These are phyloP conservation scores for Macrolepiota dolichaula DNA, from an alignment of 768 basidiomycete genomes.

Conservation along the genomic window DNA sequence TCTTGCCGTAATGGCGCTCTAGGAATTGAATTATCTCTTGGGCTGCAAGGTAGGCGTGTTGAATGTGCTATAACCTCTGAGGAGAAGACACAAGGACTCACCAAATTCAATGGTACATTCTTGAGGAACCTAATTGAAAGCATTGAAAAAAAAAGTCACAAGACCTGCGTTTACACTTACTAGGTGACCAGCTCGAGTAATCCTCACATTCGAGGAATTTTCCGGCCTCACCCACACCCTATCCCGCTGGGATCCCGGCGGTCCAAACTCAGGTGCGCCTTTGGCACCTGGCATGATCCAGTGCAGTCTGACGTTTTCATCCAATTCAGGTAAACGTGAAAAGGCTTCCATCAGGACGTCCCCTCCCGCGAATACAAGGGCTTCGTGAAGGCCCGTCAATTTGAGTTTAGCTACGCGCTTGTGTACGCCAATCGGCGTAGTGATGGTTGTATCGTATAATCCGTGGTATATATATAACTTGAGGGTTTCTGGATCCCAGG, in stretches of 20 bases:
- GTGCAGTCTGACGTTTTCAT: conserved; percentile 44
- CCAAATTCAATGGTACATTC: conserved; percentile 31
- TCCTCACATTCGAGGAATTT: conserved; percentile 37
- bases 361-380: conserved; percentile 50
- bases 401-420: conserved; percentile 53
- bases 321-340: conserved; percentile 35
- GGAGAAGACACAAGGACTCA: neutral
- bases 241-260: conserved; percentile 27
- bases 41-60: neutral
- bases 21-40: neutral
- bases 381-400: conserved; percentile 64
- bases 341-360: conserved; percentile 38
- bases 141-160: no score
- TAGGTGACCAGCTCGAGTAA: conserved; percentile 40
- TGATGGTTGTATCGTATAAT: conserved; percentile 29
- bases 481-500: conserved; percentile 67
- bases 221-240: conserved; percentile 40
- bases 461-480: conserved; percentile 60
- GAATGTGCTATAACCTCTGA: neutral
- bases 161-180: conserved; percentile 21
- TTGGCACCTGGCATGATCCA: conserved; percentile 52
- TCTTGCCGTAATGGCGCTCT: neutral
- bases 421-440: conserved; percentile 18
- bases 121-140: conserved; percentile 32
- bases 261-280: conserved; percentile 35